These are phyloP conservation scores for Protostelium mycophagum DNA, from an alignment of 78 protist genomes.

Conservation along the genomic window DNA sequence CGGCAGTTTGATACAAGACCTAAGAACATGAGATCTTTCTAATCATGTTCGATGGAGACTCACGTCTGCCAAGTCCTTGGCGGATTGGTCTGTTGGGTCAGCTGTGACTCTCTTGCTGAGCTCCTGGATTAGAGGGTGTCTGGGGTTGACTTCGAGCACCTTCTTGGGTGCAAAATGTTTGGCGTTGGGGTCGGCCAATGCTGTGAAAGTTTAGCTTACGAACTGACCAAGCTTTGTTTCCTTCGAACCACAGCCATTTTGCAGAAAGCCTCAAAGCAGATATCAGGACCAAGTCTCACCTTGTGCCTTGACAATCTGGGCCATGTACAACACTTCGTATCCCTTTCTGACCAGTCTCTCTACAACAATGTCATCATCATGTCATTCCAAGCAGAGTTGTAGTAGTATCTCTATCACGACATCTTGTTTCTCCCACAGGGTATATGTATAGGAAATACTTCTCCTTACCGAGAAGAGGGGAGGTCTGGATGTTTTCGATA, in stretches of 20 bases:
- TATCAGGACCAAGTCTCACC: no score
- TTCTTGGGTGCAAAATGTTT: slow-evolving; percentile 32
- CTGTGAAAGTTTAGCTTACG: no score
- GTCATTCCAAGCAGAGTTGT: neutral
- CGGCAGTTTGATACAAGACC: slow-evolving; percentile 82
- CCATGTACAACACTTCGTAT: slow-evolving; percentile 93
- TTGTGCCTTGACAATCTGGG: slow-evolving; percentile 97
- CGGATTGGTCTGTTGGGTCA: slow-evolving; percentile 45
- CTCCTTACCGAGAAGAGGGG: slow-evolving; percentile 90
- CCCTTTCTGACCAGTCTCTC: slow-evolving; percentile 21
- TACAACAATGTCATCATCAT: neutral
- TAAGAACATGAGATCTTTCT: neutral
- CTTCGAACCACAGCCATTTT: no score
- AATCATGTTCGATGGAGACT: neutral
- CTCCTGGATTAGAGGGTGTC: slow-evolving; percentile 78
- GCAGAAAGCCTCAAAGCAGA: no score
- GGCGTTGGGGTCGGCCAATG: slow-evolving; percentile 24
- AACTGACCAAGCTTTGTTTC: no score
- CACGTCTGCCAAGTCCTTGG: slow-evolving; percentile 59
- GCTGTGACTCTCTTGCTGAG: slow-evolving; percentile 14
- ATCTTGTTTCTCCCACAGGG: neutral
- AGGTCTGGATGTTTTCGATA: slow-evolving; percentile 52
- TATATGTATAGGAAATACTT: slow-evolving; percentile 12
- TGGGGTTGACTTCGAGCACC: slow-evolving; percentile 89
- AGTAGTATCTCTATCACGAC: neutral